Evolutionary conservation across 75 land plant species (phyloP).

Genomic region (Azolla pinnata): DNA sequence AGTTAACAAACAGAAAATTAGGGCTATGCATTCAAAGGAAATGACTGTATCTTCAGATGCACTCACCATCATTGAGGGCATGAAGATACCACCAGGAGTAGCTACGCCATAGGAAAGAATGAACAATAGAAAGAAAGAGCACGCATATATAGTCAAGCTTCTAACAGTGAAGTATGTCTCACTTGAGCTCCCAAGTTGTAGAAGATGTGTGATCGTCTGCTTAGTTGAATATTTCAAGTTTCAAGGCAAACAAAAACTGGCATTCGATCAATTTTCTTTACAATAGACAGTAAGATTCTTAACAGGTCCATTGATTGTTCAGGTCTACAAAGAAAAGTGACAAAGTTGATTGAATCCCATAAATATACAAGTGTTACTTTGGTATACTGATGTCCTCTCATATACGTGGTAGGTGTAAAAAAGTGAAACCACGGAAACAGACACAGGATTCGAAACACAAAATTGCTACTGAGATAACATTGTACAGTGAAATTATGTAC

Average conservation of each 20-base stretch:
- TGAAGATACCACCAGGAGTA: conserved; percentile 39
- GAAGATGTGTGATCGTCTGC: conserved; percentile 31
- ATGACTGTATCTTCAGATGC: background rate
- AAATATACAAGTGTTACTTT: too few relatives aligned
- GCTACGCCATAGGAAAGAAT: conserved; percentile 35
- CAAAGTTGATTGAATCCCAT: too few relatives aligned
- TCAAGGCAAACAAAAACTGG: too few relatives aligned
- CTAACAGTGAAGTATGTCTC: conserved; percentile 16
- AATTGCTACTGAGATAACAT: too few relatives aligned
- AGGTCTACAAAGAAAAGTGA: too few relatives aligned
- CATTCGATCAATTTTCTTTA: too few relatives aligned
- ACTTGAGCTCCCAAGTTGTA: conserved; percentile 15
- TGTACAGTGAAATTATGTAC: conserved; percentile 18
- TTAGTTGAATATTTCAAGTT: background rate
- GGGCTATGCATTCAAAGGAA: background rate
- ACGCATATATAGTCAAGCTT: conserved; percentile 21
- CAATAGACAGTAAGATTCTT: too few relatives aligned
- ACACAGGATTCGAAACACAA: too few relatives aligned
- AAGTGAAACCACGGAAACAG: too few relatives aligned
- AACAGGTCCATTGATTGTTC: too few relatives aligned
- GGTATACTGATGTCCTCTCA: too few relatives aligned
- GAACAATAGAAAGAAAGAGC: conserved; percentile 25
- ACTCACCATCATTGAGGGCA: conserved; percentile 40
- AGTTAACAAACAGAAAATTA: background rate
- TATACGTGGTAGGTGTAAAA: too few relatives aligned